Evolutionary conservation across 306 rosid genomes (phyloP).

Genomic region (Cicer arietinum): DNA sequence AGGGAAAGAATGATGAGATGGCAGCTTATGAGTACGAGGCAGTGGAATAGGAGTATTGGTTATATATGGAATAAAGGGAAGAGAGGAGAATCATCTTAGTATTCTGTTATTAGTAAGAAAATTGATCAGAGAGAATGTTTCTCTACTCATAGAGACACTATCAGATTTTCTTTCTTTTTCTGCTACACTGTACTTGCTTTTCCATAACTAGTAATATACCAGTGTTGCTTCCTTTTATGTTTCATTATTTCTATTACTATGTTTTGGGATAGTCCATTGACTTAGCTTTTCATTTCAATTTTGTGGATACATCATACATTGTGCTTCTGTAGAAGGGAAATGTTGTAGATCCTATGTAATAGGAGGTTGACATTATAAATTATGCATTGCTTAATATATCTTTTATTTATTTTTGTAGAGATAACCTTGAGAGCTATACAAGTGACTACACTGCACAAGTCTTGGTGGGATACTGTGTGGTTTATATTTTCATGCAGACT

Average conservation of each 20-base stretch:
- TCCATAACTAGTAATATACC: too few relatives aligned
- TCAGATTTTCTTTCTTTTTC: not conserved
- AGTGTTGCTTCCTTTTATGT: too few relatives aligned
- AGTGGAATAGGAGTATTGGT: not conserved
- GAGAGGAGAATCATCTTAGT: not conserved
- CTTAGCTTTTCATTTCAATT: constrained; percentile 24
- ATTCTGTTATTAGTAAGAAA: not conserved
- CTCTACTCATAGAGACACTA: not conserved
- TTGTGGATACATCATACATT: not conserved
- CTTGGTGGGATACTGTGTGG: constrained; percentile 91
- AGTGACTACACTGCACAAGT: constrained; percentile 99
- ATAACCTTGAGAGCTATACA: constrained; percentile 94
- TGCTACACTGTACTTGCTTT: too few relatives aligned
- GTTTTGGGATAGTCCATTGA: constrained; percentile 2
- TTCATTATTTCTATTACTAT: not conserved
- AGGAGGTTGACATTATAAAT: constrained; percentile 28
- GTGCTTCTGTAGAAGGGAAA: not conserved
- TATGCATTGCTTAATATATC: constrained; percentile 33
- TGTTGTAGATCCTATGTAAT: not conserved
- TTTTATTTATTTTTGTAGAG: constrained; percentile 56
- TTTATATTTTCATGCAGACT: constrained; percentile 97
- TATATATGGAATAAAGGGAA: not conserved
- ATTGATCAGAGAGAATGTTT: not conserved
- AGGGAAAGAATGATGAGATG: not conserved
- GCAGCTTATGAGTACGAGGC: not conserved